phyloP scores from a whole-genome alignment of 2,329 filamentous ascomycete species.

The Akanthomyces dipterigenus region DNA sequence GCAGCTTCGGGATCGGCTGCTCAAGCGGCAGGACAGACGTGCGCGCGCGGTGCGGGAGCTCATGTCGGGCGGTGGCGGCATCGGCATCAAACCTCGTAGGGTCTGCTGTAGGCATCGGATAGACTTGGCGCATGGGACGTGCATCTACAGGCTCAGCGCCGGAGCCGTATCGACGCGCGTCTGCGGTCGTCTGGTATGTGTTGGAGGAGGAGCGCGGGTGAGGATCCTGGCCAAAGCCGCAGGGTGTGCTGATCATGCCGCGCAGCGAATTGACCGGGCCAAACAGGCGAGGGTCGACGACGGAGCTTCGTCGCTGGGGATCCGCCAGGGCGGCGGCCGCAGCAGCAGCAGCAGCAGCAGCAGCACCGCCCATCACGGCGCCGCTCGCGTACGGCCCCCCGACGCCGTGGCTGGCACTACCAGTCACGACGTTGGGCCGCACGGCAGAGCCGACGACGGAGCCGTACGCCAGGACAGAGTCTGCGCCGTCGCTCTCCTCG shows the following conservation, averaged over 20 bases:
- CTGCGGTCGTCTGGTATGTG: conserved; percentile 15
- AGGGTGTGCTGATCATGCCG: conserved; percentile 47
- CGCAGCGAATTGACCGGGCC: conserved; percentile 56
- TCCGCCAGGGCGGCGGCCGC: conserved; percentile 18
- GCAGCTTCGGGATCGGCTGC: conserved; percentile 73
- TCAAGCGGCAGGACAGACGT: conserved; percentile 65
- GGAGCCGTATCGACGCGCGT: conserved; percentile 19
- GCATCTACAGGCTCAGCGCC: conserved; percentile 15
- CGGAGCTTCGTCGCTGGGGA: conserved; percentile 35
- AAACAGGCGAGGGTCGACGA: conserved; percentile 53
- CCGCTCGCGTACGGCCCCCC: conserved; percentile 26
- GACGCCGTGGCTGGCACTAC: conserved; percentile 16
- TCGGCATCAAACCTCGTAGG: conserved; percentile 54
- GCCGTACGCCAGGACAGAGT: conserved; percentile 35
- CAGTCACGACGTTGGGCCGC: conserved; percentile 15
- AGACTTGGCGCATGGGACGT: conserved; percentile 52
- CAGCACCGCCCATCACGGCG: conserved; percentile 22
- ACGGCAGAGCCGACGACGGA: conserved; percentile 20
- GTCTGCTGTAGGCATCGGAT: conserved; percentile 61
- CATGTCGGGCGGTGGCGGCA: conserved; percentile 32
- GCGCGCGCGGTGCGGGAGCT: conserved; percentile 35
- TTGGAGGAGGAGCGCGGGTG: conserved; percentile 23
- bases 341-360: conserved; percentile 32
- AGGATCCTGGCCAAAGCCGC: conserved; percentile 41
- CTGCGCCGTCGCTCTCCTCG: conserved; percentile 34